Percentiles rank a stretch among this genome's conserved stretches.
These are phyloP conservation scores for Venturia aucupariae DNA, from an alignment of 2,329 filamentous ascomycete genomes.

Conservation along the genomic window DNA sequence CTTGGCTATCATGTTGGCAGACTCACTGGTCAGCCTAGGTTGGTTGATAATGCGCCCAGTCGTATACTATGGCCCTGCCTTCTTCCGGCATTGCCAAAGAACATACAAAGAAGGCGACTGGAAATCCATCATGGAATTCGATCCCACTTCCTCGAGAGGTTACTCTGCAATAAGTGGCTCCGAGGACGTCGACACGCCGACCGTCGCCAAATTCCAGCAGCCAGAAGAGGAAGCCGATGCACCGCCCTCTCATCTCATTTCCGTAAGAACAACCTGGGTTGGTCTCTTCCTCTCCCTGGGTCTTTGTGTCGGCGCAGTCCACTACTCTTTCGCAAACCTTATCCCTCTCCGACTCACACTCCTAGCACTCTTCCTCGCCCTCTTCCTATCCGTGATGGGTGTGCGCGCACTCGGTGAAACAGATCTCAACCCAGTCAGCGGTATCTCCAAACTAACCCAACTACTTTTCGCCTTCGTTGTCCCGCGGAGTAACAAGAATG, in stretches of 20 bases:
- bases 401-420: conserved; percentile 65
- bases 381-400: conserved; percentile 56
- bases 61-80: conserved; percentile 28
- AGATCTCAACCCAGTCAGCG: conserved; percentile 90
- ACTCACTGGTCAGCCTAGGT: conserved; percentile 79
- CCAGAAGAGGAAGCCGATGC: conserved; percentile 59
- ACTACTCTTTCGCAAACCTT: conserved; percentile 71
- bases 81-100: conserved; percentile 6
- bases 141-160: not conserved
- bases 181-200: conserved; percentile 11
- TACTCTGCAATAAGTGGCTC: conserved; percentile 12
- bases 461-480: conserved; percentile 84
- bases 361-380: conserved; percentile 71
- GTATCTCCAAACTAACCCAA: conserved; percentile 93
- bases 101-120: conserved; percentile 8
- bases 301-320: conserved; percentile 73
- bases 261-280: conserved; percentile 59
- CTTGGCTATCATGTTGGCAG: conserved; percentile 90
- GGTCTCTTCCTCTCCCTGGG: conserved; percentile 67
- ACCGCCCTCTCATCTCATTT: conserved; percentile 72
- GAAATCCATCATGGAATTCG: conserved; percentile 2
- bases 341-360: conserved; percentile 76
- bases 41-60: conserved; percentile 63
- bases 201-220: conserved; percentile 19
- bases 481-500: conserved; percentile 67